Evolutionary conservation across 2,329 filamentous ascomycete genomes (phyloP).

Genomic region (Zopfia rhizophila): DNA sequence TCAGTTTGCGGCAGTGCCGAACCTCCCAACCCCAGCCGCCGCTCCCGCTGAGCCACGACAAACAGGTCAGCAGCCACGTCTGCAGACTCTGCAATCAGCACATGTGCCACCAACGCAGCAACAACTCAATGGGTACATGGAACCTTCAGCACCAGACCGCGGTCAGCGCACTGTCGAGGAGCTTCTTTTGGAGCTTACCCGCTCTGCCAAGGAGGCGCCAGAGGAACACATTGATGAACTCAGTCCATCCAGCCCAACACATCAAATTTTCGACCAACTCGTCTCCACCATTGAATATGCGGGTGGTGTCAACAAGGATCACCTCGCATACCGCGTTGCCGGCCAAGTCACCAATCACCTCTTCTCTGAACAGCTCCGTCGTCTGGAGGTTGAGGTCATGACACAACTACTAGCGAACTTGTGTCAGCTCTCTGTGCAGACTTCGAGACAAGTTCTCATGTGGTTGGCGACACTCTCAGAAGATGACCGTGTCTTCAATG

Average conservation of each 20-base stretch:
- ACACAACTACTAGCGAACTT: constrained; percentile 69
- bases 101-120: constrained; percentile 53
- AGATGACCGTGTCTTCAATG: constrained; percentile 69
- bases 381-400: constrained; percentile 71
- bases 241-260: constrained; percentile 63
- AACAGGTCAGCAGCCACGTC: constrained; percentile 60
- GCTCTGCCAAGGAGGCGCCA: constrained; percentile 64
- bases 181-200: constrained; percentile 67
- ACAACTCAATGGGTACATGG: constrained; percentile 70
- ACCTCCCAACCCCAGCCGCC: constrained; percentile 70
- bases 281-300: constrained; percentile 64
- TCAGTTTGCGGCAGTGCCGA: constrained; percentile 68
- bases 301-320: constrained; percentile 65
- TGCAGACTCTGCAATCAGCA: constrained; percentile 48
- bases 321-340: constrained; percentile 65
- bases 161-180: constrained; percentile 62
- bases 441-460: constrained; percentile 64
- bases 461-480: constrained; percentile 65
- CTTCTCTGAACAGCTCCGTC: constrained; percentile 64
- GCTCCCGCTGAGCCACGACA: constrained; percentile 70
- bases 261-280: constrained; percentile 68
- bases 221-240: constrained; percentile 70
- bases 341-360: constrained; percentile 67
- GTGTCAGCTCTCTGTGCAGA: constrained; percentile 69
- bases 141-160: constrained; percentile 49